Percentiles rank a stretch among this genome's conserved stretches.
These are phyloP conservation scores for Emmonsiellopsis sp. DNA, from an alignment of 2,329 filamentous ascomycete genomes.

Conservation along the genomic window DNA sequence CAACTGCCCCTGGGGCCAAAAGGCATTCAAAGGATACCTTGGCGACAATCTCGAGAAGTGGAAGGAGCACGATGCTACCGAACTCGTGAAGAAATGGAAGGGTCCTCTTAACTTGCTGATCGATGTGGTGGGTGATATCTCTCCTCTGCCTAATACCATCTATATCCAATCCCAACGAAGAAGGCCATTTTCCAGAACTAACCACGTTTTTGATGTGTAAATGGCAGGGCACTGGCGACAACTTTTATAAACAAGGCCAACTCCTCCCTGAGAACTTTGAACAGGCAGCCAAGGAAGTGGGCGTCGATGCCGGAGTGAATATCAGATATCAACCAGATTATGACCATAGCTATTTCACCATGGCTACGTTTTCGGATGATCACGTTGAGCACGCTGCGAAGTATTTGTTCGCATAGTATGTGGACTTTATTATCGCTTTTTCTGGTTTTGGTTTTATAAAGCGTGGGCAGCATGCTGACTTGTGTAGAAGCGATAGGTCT, in stretches of 20 bases:
- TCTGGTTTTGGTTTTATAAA: constrained; percentile 9
- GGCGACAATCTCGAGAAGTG: constrained; percentile 64
- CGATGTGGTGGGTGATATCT: constrained; percentile 59
- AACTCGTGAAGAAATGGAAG: constrained; percentile 71
- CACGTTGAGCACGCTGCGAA: constrained; percentile 90
- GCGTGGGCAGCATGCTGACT: constrained; percentile 11
- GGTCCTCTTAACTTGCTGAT: constrained; percentile 68
- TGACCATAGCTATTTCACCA: constrained; percentile 97
- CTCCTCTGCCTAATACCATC: background rate
- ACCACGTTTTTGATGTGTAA: background rate
- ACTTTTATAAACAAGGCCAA: constrained; percentile 93
- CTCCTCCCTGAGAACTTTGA: constrained; percentile 89
- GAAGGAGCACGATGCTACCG: constrained; percentile 85
- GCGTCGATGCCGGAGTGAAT: constrained; percentile 59
- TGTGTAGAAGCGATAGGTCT: constrained; percentile 15
- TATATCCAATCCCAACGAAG: background rate
- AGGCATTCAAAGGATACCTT: constrained; percentile 88
- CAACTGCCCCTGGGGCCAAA: constrained; percentile 86
- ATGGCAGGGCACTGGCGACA: constrained; percentile 72
- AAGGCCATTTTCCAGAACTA: background rate
- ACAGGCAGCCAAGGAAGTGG: constrained; percentile 65
- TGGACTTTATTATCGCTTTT: constrained; percentile 11
- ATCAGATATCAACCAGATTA: constrained; percentile 84
- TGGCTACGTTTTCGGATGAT: constrained; percentile 80
- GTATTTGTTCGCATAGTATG: constrained; percentile 57